phyloP scores from a whole-genome alignment of 495 filamentous ascomycete species.

The Xylaria grammica region DNA sequence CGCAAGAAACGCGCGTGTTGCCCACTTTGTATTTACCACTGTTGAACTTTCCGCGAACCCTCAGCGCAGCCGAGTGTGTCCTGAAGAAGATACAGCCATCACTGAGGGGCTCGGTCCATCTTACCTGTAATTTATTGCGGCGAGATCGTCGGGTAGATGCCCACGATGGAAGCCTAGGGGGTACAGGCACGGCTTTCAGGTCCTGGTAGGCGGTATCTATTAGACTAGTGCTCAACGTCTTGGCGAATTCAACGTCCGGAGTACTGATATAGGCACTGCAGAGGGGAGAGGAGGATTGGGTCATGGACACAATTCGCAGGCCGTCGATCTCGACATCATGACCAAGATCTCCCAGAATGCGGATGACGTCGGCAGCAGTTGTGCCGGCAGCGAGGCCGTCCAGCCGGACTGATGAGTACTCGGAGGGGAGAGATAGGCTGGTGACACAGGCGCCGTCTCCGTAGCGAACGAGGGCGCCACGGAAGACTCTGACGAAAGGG shows the following conservation, averaged over 20 bases:
- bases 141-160: slow-evolving; percentile 11
- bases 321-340: slow-evolving; percentile 10
- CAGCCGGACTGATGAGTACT: slow-evolving; percentile 16
- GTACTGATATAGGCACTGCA: slow-evolving; percentile 12
- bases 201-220: not conserved
- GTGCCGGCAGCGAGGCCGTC: slow-evolving; percentile 5
- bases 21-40: not conserved
- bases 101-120: not conserved
- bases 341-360: slow-evolving; percentile 2
- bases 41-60: not conserved
- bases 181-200: slow-evolving; percentile 1
- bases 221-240: not conserved
- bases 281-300: not conserved
- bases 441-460: slow-evolving; percentile 16
- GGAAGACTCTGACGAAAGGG: not conserved
- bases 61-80: not conserved
- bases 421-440: slow-evolving; percentile 4
- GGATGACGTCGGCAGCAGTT: not conserved
- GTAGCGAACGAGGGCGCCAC: slow-evolving; percentile 10
- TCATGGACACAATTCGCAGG: not conserved
- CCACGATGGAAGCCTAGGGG: slow-evolving; percentile 5
- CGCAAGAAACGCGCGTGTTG: not conserved
- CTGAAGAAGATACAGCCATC: not conserved
- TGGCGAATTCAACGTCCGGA: slow-evolving; percentile 3
- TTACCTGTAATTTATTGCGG: slow-evolving; percentile 1